Evolutionary conservation across 495 filamentous ascomycete species (phyloP), one percentile per base, ranked within the genome.

Genomic region (Penicillium subrubescens): DNA sequence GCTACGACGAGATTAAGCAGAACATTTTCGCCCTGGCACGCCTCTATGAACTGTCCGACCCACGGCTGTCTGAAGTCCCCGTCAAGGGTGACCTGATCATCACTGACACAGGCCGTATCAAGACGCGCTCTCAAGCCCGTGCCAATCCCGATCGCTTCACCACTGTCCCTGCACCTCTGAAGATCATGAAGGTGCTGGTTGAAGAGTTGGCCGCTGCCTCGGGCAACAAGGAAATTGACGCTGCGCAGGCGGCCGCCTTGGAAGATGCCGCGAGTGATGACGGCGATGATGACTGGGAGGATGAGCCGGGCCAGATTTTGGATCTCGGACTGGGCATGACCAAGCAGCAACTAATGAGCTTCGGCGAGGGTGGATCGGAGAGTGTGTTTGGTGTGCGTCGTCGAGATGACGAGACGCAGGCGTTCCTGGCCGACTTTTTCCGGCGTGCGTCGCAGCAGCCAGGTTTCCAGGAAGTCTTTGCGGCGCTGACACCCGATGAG

Each of bases 1-100:
- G 95, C 21, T 99, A 97, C 69, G 93, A 97, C 68, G 94, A 97
- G 74, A 98, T 97, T 69, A 83, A 93, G 68, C 93, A 97, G 73
- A 99, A 98, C 67, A 91, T 97, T 65, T 93, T 97, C 64, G 95
- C 95, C 12, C 83, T 99, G 17, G 92, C 92, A 7, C 94, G 92
- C 67, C 79, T 99, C 12, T 97, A 92, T 74, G 88, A 87, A 59
- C 83, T 99, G 5, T 88, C 95, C 67, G 95, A 99, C 68, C 84
- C 90, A 5, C 90, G 95, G 12, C 68, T 99, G 15, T 75, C 84
- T 5, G 86, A 91, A 65, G 94, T 93, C 25, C 83, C 88, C 71
- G 94, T 97, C 39, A 93, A 92, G 78, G 95, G 95, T 44, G 95
- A 99, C 73, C 83, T 97, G 8, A 91, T 99, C 67, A 86, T 96